Conservation (phyloP, 202 grass and related monocot species). For the Eragrostis tef region DNA sequence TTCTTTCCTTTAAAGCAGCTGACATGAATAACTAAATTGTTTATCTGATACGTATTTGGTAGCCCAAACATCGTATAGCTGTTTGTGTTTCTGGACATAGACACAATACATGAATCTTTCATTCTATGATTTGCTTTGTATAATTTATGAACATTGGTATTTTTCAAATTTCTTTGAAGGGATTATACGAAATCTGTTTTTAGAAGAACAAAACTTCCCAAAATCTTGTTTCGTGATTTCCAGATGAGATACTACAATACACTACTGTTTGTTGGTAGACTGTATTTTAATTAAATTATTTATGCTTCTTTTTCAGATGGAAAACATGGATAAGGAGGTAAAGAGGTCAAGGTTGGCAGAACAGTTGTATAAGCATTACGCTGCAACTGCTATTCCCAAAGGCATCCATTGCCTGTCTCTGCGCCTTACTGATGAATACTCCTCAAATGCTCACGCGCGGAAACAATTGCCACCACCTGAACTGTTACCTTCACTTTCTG, state of each 20-base stretch:
- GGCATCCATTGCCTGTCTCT: conserved; percentile 94
- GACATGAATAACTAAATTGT: conserved; percentile 8
- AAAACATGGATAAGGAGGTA: conserved; percentile 87
- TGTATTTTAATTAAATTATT: conserved; percentile 30
- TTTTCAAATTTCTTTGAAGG: conserved; percentile 24
- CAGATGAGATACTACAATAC: background rate
- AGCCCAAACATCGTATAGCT: background rate
- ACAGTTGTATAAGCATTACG: conserved; percentile 92
- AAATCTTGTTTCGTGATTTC: background rate
- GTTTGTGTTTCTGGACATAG: conserved; percentile 1
- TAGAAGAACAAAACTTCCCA: background rate
- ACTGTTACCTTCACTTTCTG: conserved; percentile 83
- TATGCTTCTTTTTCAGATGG: conserved; percentile 71
- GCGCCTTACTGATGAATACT: conserved; percentile 99
- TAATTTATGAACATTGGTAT: background rate
- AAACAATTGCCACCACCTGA: conserved; percentile 96
- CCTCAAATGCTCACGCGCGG: conserved; percentile 95
- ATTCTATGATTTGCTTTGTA: conserved; percentile 15
- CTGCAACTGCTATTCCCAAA: conserved; percentile 91
- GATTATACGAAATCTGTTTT: conserved; percentile 30
- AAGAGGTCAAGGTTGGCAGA: conserved; percentile 83
- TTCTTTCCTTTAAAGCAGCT: conserved; percentile 3
- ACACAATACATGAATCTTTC: background rate
- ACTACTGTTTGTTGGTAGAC: conserved; percentile 3
- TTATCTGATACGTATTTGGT: conserved; percentile 22